Base-by-base conservation (phyloP, 352 stramenopile species). In the Phytophthora kernoviae region DNA sequence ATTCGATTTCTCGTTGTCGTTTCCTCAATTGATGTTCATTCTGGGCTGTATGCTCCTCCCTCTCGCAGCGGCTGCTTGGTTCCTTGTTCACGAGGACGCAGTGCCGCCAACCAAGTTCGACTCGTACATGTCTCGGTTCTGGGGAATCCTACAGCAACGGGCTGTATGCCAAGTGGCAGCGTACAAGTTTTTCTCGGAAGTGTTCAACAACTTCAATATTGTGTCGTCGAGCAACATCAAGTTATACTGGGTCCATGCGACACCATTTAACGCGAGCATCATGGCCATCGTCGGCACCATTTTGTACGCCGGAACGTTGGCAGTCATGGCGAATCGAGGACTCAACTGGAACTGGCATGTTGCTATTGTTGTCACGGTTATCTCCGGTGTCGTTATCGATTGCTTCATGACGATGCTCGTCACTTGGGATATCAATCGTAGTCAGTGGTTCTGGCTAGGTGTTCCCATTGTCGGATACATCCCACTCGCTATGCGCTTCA, bases 151-250 rank as follows among this genome's bases (percentile, higher is more conserved):
- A 2, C 75, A 89, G 46, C 77, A 84, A 27, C 75, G 80, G 33
- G 79, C 77, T 15, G 70, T 91, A 24, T 88, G 81, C 34, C 77
- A 89, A 65, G 67, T 89, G 4, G 68, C 62, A 6, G 67, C 68
- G 9, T 91, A 90, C 65, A 81, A 85, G 37, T 89, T 89, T 57
- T 84, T 88, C 59, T 81, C 73, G 1, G 70, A 62, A 0, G 64
- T 88, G 7, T 87, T 88, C 54, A 76, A 84, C 56, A 84, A 64
- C 45, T 88, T 90, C 49, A 87, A 83, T 51, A 81, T 75, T 32
- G 77, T 84, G 10, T 68, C 69, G 0, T 80, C 66, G 10, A 79
- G 73, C 42, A 77, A 81, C 47, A 81, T 88, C 48, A 77, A 84
- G 36, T 22, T 72, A 3, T 73, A 72, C 44, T 88, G 76, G 81